Evolutionary conservation across 2,329 filamentous ascomycete species (phyloP).

Genomic region (Scytalidium sp.): DNA sequence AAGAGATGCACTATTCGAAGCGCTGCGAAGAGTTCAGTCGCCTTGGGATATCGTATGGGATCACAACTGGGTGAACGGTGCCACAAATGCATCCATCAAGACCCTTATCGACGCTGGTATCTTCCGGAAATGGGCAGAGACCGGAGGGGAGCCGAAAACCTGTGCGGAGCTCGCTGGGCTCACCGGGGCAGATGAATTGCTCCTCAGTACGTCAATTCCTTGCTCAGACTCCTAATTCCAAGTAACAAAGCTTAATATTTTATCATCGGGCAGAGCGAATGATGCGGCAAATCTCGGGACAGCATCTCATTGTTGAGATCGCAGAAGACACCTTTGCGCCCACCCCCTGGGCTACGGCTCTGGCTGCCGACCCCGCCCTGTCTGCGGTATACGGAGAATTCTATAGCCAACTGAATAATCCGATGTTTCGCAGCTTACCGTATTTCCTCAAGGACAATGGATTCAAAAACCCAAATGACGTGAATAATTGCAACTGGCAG

Average conservation of each 20-base stretch:
- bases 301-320: constrained; percentile 32
- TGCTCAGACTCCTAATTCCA: constrained; percentile 8
- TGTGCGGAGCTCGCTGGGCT: constrained; percentile 30
- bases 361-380: constrained; percentile 27
- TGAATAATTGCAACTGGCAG: constrained; percentile 31
- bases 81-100: constrained; percentile 32
- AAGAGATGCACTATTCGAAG: constrained; percentile 29
- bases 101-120: constrained; percentile 35
- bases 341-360: constrained; percentile 29
- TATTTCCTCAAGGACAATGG: constrained; percentile 29
- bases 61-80: constrained; percentile 31
- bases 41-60: constrained; percentile 38
- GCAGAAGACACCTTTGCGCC: constrained; percentile 31
- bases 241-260: constrained; percentile 10
- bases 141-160: constrained; percentile 26
- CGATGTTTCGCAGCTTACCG: constrained; percentile 30
- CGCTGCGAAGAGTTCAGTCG: constrained; percentile 30
- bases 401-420: constrained; percentile 29
- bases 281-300: constrained; percentile 33
- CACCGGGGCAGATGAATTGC: constrained; percentile 28
- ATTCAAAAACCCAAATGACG: constrained; percentile 32
- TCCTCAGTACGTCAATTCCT: constrained; percentile 27
- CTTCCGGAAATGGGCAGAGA: constrained; percentile 33
- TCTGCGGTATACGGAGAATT: constrained; percentile 30
- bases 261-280: constrained; percentile 20